These are phyloP conservation scores for Penicillium psychrofluorescens DNA, from an alignment of 495 filamentous ascomycete species.

Conservation along the genomic window DNA sequence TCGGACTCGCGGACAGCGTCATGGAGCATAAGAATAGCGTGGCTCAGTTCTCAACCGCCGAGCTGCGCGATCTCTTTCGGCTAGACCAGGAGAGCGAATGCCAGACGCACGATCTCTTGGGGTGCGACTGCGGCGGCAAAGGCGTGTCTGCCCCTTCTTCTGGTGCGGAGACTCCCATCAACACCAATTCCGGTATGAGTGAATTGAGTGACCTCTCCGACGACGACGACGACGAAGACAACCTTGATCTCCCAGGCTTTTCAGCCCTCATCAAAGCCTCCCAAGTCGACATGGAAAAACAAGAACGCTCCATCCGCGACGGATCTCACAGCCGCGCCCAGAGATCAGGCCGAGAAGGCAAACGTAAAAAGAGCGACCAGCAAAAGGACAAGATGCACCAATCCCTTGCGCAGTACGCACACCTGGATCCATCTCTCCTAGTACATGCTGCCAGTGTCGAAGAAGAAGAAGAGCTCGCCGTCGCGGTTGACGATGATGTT, in stretches of 20 bases:
- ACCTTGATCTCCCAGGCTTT: slow-evolving; percentile 34
- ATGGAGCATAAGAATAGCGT: slow-evolving; percentile 56
- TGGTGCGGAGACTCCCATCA: slow-evolving; percentile 4
- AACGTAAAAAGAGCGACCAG: slow-evolving; percentile 7
- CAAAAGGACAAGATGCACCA: slow-evolving; percentile 45
- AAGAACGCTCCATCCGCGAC: slow-evolving; percentile 44
- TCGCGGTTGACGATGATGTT: slow-evolving; percentile 52
- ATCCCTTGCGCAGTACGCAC: slow-evolving; percentile 58
- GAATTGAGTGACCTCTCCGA: slow-evolving; percentile 16
- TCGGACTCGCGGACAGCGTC: slow-evolving; percentile 60
- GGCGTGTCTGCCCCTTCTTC: slow-evolving; percentile 22
- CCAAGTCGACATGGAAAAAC: slow-evolving; percentile 54
- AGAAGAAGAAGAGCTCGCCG: slow-evolving; percentile 19
- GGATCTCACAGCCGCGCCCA: slow-evolving; percentile 10
- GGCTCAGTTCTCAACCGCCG: slow-evolving; percentile 57
- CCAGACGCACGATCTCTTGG: slow-evolving; percentile 66
- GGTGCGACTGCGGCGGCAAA: slow-evolving; percentile 57
- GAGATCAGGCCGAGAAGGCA: slow-evolving; percentile 1
- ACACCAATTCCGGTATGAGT: slow-evolving; percentile 12
- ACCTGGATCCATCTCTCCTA: slow-evolving; percentile 51
- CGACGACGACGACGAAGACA: slow-evolving; percentile 27
- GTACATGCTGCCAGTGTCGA: background rate
- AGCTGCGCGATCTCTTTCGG: slow-evolving; percentile 65
- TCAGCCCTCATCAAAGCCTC: slow-evolving; percentile 47
- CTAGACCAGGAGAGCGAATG: slow-evolving; percentile 50